These are phyloP conservation scores for Ostreobium quekettii DNA, from an alignment of 139 green algal species.

Conservation along the genomic window DNA sequence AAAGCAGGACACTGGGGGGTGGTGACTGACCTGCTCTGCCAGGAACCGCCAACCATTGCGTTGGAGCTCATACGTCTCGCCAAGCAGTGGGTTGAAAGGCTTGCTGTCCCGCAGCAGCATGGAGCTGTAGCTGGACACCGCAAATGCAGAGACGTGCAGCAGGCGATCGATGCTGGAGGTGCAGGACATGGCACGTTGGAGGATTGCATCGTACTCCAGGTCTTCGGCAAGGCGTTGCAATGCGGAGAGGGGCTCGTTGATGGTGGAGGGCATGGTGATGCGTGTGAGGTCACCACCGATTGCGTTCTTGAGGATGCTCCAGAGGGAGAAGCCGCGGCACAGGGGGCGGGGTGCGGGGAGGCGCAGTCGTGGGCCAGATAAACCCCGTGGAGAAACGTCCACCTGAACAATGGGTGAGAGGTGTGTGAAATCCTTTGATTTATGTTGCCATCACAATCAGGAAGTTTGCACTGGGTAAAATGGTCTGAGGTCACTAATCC, in stretches of 20 bases:
- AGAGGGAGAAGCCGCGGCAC: constrained; percentile 58
- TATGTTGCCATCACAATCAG: too few relatives aligned
- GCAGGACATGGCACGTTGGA: constrained; percentile 46
- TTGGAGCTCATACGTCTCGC: constrained; percentile 82
- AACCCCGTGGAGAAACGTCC: too few relatives aligned
- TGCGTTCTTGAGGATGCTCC: constrained; percentile 82
- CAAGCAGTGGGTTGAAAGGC: constrained; percentile 88
- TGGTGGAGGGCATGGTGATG: constrained; percentile 89
- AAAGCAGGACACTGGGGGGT: constrained; percentile 50
- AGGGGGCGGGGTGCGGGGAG: constrained; percentile 33
- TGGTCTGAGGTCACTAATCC: too few relatives aligned
- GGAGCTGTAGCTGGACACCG: constrained; percentile 44
- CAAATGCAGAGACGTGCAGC: constrained; percentile 65
- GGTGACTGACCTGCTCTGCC: constrained; percentile 66
- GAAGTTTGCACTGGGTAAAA: too few relatives aligned
- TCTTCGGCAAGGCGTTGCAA: constrained; percentile 77
- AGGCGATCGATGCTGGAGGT: constrained; percentile 43
- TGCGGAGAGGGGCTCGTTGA: constrained; percentile 85
- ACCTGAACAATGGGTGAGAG: too few relatives aligned
- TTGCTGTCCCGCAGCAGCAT: constrained; percentile 41
- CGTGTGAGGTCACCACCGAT: constrained; percentile 68
- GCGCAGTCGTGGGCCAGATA: too few relatives aligned
- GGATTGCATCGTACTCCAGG: constrained; percentile 73
- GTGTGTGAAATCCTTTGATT: too few relatives aligned
- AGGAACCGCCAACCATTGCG: constrained; percentile 35